Conservation (phyloP, 179 eudicot genomes). For the Beta corolliflora region DNA sequence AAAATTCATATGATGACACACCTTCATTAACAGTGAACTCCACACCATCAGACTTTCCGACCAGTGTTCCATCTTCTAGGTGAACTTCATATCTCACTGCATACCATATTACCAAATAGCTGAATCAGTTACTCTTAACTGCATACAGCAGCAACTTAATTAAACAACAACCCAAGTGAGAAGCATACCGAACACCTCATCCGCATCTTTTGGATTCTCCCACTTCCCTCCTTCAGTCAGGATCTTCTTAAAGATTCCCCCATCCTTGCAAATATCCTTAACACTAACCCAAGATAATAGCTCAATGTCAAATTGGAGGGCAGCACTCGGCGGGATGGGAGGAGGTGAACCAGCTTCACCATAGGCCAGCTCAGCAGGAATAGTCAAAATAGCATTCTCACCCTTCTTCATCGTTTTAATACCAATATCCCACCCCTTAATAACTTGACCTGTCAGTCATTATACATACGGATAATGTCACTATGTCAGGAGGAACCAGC, state of each 20-base stretch:
- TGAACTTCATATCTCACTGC: conserved; percentile 83
- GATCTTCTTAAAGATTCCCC: conserved; percentile 81
- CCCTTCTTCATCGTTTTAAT: conserved; percentile 96
- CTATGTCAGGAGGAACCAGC: neutral
- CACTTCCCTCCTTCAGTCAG: conserved; percentile 81
- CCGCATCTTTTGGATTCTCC: conserved; percentile 92
- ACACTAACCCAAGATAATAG: conserved; percentile 83
- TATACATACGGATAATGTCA: neutral
- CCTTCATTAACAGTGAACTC: conserved; percentile 86
- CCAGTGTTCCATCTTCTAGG: conserved; percentile 79
- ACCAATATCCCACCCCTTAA: conserved; percentile 92
- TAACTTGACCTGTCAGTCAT: conserved; percentile 76
- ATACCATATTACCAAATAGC: neutral
- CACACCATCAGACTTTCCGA: conserved; percentile 74
- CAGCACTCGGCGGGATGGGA: conserved; percentile 77
- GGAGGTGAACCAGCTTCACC: conserved; percentile 86
- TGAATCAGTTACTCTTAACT: neutral
- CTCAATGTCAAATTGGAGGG: conserved; percentile 86
- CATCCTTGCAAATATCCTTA: conserved; percentile 94
- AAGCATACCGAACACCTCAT: conserved; percentile 77
- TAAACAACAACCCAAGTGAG: neutral
- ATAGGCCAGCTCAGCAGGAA: conserved; percentile 84
- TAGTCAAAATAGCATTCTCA: conserved; percentile 87
- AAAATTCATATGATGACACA: conserved; percentile 13
- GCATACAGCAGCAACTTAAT: neutral